phyloP scores from a whole-genome alignment of 345 rosid species.

The Eucalyptus tenuipes region DNA sequence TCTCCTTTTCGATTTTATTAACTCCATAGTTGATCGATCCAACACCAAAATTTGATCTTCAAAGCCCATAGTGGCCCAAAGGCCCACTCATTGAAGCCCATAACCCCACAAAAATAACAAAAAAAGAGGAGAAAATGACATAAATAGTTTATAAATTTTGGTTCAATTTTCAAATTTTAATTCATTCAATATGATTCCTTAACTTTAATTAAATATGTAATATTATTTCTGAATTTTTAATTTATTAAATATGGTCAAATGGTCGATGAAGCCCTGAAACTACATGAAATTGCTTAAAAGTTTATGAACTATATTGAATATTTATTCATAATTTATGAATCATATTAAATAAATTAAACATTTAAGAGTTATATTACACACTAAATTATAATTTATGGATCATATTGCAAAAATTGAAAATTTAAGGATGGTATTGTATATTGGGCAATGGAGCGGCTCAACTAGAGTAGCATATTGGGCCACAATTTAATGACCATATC shows the following conservation, averaged over 20 bases:
- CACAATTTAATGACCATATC: too few relatives aligned
- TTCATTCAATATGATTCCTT: accelerated
- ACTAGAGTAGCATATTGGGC: too few relatives aligned
- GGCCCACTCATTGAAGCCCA: background rate
- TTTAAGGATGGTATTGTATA: background rate
- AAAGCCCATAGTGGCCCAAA: background rate
- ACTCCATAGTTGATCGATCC: background rate
- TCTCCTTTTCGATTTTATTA: background rate
- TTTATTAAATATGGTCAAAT: background rate
- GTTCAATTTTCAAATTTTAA: background rate
- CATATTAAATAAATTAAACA: background rate
- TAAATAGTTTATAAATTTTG: background rate
- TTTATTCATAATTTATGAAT: background rate
- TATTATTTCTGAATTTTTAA: background rate
- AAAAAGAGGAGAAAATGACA: background rate
- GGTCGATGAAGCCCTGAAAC: background rate
- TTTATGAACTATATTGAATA: background rate
- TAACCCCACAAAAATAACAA: background rate
- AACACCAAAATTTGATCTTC: background rate
- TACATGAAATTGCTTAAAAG: background rate
- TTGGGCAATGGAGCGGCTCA: too few relatives aligned
- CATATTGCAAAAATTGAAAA: background rate
- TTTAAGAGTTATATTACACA: background rate
- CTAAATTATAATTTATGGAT: background rate
- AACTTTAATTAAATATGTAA: background rate